phyloP scores from a whole-genome alignment of 2,329 filamentous ascomycete genomes.

The Hypoxylon sp. region DNA sequence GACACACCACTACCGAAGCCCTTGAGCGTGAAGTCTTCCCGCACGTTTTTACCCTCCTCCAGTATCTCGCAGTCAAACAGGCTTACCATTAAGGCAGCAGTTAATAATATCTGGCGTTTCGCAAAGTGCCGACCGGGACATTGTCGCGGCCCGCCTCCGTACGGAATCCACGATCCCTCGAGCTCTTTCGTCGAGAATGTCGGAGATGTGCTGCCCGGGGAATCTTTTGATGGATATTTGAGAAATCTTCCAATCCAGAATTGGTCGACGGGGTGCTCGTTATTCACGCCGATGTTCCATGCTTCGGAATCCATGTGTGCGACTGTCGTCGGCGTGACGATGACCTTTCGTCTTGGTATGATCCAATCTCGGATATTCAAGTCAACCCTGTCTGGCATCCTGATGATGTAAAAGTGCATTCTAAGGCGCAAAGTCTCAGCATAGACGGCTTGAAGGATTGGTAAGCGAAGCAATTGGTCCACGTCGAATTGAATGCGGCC shows the following conservation, averaged over 20 bases:
- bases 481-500: constrained; percentile 42
- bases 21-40: constrained; percentile 48
- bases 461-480: constrained; percentile 44
- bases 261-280: constrained; percentile 46
- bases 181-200: constrained; percentile 48
- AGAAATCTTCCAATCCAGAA: constrained; percentile 50
- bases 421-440: constrained; percentile 50
- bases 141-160: constrained; percentile 49
- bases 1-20: constrained; percentile 50
- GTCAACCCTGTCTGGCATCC: constrained; percentile 46
- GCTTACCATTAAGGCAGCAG: constrained; percentile 39
- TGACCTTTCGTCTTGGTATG: constrained; percentile 44
- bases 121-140: constrained; percentile 52
- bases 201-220: constrained; percentile 8
- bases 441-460: constrained; percentile 49
- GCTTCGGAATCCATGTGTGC: constrained; percentile 49
- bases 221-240: constrained; percentile 24
- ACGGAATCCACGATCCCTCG: constrained; percentile 51
- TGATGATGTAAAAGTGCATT: constrained; percentile 52
- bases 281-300: constrained; percentile 43
- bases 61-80: constrained; percentile 49
- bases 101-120: constrained; percentile 51
- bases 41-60: constrained; percentile 35
- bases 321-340: constrained; percentile 48
- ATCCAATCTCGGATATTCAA: constrained; percentile 46